A percentile compares a stretch with the other conserved stretches of the same genome.
Evolutionary conservation across 495 filamentous ascomycete species (phyloP).

Genomic region (Daldinia concentrica): DNA sequence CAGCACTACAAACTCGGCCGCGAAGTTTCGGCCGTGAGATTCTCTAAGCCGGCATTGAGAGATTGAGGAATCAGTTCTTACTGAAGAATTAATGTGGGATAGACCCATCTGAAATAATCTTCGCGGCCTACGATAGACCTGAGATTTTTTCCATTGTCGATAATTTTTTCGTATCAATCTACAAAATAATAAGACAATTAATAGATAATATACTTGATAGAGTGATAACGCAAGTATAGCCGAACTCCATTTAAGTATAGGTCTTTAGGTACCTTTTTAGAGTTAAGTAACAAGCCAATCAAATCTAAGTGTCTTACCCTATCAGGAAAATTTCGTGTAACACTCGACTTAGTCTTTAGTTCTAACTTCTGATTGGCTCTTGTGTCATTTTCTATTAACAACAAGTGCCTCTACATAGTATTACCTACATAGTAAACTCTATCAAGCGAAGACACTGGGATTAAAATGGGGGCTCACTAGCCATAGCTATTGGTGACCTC

Average conservation of each 20-base stretch:
- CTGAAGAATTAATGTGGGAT: not conserved
- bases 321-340: not conserved
- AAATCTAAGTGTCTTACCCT: not conserved
- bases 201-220: no score
- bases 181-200: no score
- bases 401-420: no score
- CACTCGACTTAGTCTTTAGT: not conserved
- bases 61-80: not conserved
- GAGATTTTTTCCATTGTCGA: not conserved
- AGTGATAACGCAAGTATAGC: no score
- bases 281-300: not conserved
- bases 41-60: not conserved
- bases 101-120: not conserved
- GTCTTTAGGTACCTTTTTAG: no score
- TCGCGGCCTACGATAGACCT: not conserved
- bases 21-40: conserved; percentile 1
- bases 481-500: no score
- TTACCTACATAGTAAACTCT: no score
- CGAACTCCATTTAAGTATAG: no score
- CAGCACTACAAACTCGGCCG: conserved; percentile 5
- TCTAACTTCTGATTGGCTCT: not conserved
- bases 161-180: no score
- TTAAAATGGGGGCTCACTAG: no score
- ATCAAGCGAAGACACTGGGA: no score
- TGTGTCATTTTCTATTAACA: not conserved